These are phyloP conservation scores for Fusarium poae DNA, from an alignment of 2,329 filamentous ascomycete genomes.

Conservation along the genomic window DNA sequence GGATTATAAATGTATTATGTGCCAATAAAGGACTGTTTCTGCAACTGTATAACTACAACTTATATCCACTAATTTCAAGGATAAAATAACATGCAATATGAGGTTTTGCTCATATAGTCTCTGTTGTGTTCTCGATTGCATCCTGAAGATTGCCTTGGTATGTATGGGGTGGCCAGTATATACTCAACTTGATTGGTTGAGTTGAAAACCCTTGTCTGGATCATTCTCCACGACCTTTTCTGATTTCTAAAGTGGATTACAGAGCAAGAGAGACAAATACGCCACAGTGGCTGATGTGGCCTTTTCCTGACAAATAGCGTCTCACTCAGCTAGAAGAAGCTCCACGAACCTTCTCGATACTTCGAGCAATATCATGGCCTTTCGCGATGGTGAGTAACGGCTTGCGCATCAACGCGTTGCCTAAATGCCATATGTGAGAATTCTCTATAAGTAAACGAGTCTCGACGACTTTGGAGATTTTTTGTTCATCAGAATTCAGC, in stretches of 20 bases:
- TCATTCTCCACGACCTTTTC: background rate
- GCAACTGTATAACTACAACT: no score
- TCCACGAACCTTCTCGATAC: slow-evolving; percentile 4
- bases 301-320: slow-evolving; percentile 17
- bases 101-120: no score
- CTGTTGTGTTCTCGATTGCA: no score
- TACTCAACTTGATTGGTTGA: background rate
- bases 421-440: background rate
- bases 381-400: slow-evolving; percentile 16
- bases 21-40: no score
- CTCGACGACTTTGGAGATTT: rapidly evolving
- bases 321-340: slow-evolving; percentile 2
- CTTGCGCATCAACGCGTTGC: slow-evolving; percentile 16
- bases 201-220: background rate
- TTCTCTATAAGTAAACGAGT: slow-evolving; percentile 2
- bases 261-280: background rate
- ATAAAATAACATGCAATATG: no score
- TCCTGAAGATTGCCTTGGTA: background rate
- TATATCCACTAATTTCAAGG: no score
- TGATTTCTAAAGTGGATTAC: background rate
- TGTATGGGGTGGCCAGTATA: background rate
- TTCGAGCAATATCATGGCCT: slow-evolving; percentile 10
- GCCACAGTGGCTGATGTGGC: slow-evolving; percentile 18
- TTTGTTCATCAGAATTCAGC: slow-evolving; percentile 5
- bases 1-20: no score